Base-by-base conservation (phyloP, 2,329 filamentous ascomycete genomes). In the Bipolaris oryzae region DNA sequence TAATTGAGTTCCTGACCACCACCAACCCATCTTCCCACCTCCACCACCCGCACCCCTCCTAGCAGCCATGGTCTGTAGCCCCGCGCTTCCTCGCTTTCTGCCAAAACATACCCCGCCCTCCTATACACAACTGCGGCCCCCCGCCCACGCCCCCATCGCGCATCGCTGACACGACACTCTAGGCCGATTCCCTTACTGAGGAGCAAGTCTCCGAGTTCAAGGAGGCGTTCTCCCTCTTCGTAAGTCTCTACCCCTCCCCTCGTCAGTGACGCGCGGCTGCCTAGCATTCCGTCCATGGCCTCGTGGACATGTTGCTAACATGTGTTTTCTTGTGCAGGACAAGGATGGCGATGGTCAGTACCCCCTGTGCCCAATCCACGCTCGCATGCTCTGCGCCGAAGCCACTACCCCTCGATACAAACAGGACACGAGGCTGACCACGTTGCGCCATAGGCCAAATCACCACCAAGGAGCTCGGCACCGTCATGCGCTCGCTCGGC, bases 131-230 rank as follows among this genome's bases (percentile, higher is more conserved):
- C 63, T 53, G 61, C 62, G 60, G 55, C 23, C 23, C 25, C n/a
- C 55, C 50, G 58, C 37, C 55, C 39, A 50, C 46, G 48, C 43
- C 20, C 28, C 45, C 43, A 7, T 33, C 28, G 55, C 60, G 55
- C 50, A 45, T 33, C 58, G 50, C 74, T 76, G 57, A 76, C 72
- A 38, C 7, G 9, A 45, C 53, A 23, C 33, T 47, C 56, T 78
- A 98, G 94, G 94, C 94, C 79, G 95, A 99, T 80, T 94, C 94
- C 80, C 89, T 99, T 77, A 98, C 95, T 73, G 95, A 99, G 86
- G 95, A 99, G 84, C 95, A 99, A 87, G 95, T 99, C 79, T 98
- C 95, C 78, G 95, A 99, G 85, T 99, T 98, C 86, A 99, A 98
- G 90, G 95, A 99, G 85, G 95, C 95, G 53, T 99, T 99, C 84